A percentile compares a stretch with the other conserved stretches of the same genome.
phyloP scores from a whole-genome alignment of 192 early-diverging fungal genomes.

The Mortierella claussenii region DNA sequence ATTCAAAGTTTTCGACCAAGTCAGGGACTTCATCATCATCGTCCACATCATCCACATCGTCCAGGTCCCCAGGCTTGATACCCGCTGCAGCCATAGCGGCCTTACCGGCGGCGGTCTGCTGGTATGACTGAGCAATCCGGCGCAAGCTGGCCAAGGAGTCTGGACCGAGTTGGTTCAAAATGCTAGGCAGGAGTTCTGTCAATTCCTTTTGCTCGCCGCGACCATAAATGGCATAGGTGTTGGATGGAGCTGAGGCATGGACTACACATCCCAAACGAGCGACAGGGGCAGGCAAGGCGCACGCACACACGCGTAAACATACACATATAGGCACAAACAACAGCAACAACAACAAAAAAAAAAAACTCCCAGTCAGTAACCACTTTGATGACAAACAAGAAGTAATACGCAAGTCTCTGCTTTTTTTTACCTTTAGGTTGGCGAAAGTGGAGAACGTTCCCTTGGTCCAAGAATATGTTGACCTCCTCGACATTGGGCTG shows the following conservation, averaged over 20 bases:
- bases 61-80: too few species aligned
- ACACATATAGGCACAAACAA: background rate
- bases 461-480: conserved; percentile 97
- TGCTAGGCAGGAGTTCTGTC: conserved; percentile 78
- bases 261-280: too few species aligned
- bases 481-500: conserved; percentile 91
- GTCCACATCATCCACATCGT: too few species aligned
- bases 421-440: conserved; percentile 86
- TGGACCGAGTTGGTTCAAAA: conserved; percentile 84
- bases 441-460: conserved; percentile 90
- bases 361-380: background rate
- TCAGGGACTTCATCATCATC: conserved; percentile 95
- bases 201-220: conserved; percentile 80
- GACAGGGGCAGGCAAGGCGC: too few species aligned
- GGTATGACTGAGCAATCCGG: conserved; percentile 85
- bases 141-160: conserved; percentile 87
- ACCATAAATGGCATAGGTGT: conserved; percentile 96
- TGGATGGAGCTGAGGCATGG: conserved; percentile 82
- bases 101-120: conserved; percentile 59
- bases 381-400: background rate
- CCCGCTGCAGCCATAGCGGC: conserved; percentile 52
- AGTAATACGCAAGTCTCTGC: too few species aligned
- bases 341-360: background rate
- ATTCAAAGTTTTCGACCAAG: conserved; percentile 81
- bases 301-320: too few species aligned